A percentile compares a stretch with the other conserved stretches of the same genome.
phyloP scores from a whole-genome alignment of 345 rosid species.

The Rhodamnia rubescens region DNA sequence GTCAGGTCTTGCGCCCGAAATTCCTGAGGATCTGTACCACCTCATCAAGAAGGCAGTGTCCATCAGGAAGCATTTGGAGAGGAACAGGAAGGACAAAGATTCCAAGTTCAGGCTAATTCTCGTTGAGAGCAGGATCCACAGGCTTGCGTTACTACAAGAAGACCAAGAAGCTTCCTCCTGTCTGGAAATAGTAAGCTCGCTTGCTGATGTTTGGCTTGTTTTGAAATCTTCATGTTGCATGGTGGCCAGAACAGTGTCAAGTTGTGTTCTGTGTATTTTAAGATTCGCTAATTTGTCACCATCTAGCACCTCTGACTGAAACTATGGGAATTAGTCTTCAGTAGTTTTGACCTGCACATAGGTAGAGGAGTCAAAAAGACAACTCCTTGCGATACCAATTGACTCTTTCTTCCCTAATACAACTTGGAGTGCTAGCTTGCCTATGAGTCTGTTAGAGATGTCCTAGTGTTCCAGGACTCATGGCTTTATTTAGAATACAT shows the following conservation, averaged over 20 bases:
- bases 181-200: slow-evolving; percentile 13
- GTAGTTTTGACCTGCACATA: neutral
- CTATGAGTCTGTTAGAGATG: neutral
- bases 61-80: slow-evolving; percentile 42
- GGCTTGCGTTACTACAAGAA: slow-evolving; percentile 30
- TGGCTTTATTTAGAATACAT: neutral
- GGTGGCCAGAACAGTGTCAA: neutral
- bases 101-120: slow-evolving; percentile 31
- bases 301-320: neutral
- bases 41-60: slow-evolving; percentile 48
- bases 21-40: slow-evolving; percentile 43
- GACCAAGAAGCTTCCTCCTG: slow-evolving; percentile 17
- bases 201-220: neutral
- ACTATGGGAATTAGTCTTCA: neutral
- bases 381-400: neutral
- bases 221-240: neutral
- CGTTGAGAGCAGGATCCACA: slow-evolving; percentile 44
- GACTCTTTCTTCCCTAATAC: neutral
- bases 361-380: neutral
- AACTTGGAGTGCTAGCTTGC: neutral
- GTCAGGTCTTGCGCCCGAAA: slow-evolving; percentile 32
- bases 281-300: neutral
- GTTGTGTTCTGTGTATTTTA: neutral
- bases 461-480: neutral
- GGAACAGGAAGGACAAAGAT: slow-evolving; percentile 32